Percentiles rank a stretch among this genome's conserved stretches.
Evolutionary conservation across 306 rosid species (phyloP).

Genomic region (Spatholobus suberectus): DNA sequence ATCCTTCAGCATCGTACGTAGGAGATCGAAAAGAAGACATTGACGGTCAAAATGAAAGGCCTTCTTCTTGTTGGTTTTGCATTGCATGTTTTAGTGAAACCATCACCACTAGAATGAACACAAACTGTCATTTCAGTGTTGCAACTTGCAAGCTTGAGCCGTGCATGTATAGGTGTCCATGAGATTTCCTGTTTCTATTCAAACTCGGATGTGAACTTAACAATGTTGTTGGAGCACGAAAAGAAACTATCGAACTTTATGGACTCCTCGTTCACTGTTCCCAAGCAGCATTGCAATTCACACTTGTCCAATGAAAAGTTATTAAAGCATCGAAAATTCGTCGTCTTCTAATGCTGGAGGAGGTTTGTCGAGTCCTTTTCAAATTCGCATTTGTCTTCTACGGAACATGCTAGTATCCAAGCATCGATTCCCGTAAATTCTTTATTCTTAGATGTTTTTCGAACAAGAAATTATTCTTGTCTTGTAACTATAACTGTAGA

Average conservation of each 20-base stretch:
- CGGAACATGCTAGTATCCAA: not conserved
- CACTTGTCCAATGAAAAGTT: not conserved
- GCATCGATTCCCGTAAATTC: not conserved
- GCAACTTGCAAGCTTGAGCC: not conserved
- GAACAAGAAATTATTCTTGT: not conserved
- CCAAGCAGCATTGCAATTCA: not conserved
- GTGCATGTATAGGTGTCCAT: not conserved
- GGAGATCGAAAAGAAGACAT: not conserved
- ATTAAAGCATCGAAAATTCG: not conserved
- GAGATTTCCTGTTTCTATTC: not conserved
- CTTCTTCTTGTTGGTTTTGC: not conserved
- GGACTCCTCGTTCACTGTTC: not conserved
- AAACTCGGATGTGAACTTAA: constrained; percentile 4
- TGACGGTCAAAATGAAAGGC: not conserved
- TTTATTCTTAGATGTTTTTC: not conserved
- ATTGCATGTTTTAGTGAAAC: not conserved
- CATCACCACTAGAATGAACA: constrained; percentile 11
- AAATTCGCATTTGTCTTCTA: not conserved
- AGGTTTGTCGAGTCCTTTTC: not conserved
- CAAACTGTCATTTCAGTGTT: not conserved
- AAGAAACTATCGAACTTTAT: not conserved
- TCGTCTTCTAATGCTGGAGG: not conserved
- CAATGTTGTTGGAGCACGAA: not conserved
- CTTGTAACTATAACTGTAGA: not conserved
- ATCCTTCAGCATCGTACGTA: not conserved